phyloP scores from a whole-genome alignment of 1,284 basidiomycete species.

The Microstroma glucosiphilum region DNA sequence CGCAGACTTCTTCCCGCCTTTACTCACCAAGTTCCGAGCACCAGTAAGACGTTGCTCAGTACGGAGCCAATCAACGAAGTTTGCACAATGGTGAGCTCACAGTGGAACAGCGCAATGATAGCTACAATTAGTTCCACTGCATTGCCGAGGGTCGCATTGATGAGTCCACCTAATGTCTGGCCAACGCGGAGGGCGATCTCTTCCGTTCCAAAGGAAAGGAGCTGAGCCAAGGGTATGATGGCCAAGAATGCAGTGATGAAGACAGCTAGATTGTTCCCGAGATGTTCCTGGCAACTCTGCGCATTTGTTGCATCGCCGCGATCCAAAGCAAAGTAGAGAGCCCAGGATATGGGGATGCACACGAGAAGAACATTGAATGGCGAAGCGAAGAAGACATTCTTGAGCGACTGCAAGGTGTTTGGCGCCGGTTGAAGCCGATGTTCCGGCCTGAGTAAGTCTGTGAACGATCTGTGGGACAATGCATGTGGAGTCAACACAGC shows the following conservation, averaged over 20 bases:
- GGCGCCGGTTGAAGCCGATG: slow-evolving; percentile 26
- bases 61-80: slow-evolving; percentile 40
- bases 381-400: slow-evolving; percentile 28
- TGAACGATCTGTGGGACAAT: slow-evolving; percentile 21
- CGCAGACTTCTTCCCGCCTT: not conserved
- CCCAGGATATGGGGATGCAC: slow-evolving; percentile 40
- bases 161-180: slow-evolving; percentile 40
- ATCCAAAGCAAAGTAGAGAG: slow-evolving; percentile 27
- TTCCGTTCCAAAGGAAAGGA: slow-evolving; percentile 39
- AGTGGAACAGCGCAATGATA: slow-evolving; percentile 42
- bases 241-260: slow-evolving; percentile 41
- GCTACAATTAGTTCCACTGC: slow-evolving; percentile 45
- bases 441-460: slow-evolving; percentile 32
- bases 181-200: slow-evolving; percentile 42
- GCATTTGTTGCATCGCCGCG: not conserved
- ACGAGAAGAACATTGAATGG: slow-evolving; percentile 33
- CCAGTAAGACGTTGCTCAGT: slow-evolving; percentile 38
- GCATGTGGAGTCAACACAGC: too few relatives aligned
- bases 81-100: slow-evolving; percentile 39
- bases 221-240: slow-evolving; percentile 41
- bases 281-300: slow-evolving; percentile 8
- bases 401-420: slow-evolving; percentile 18
- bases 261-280: slow-evolving; percentile 31
- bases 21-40: slow-evolving; percentile 30
- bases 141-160: slow-evolving; percentile 43